phyloP scores from a whole-genome alignment of 139 green algal species.

The Chlamydomonas incerta region DNA sequence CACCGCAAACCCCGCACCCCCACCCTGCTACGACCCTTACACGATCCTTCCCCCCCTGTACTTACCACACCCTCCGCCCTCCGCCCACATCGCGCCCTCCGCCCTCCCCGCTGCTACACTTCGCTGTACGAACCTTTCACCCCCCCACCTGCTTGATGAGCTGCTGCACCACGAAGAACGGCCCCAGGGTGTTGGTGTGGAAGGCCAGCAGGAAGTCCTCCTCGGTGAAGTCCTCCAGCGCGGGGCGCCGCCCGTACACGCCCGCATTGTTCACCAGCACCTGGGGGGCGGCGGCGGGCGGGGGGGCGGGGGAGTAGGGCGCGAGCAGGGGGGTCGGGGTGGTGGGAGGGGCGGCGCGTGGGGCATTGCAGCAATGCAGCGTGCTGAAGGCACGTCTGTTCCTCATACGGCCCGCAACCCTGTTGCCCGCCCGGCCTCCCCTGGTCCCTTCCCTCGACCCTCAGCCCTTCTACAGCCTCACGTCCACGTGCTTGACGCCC shows the following conservation, averaged over 20 bases:
- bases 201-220: slow-evolving; percentile 64
- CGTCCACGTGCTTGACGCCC: slow-evolving; percentile 31
- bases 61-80: no score
- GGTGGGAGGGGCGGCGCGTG: not conserved
- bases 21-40: no score
- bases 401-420: no score
- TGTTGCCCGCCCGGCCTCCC: no score
- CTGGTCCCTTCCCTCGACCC: no score
- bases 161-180: slow-evolving; percentile 69
- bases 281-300: slow-evolving; percentile 11
- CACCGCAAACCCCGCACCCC: no score
- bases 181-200: slow-evolving; percentile 59
- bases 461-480: no score
- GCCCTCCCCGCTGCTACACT: no score
- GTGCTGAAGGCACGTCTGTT: no score
- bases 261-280: slow-evolving; percentile 67
- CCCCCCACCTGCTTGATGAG: slow-evolving; percentile 41
- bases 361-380: not conserved
- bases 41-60: no score
- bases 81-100: not conserved
- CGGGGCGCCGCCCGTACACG: slow-evolving; percentile 41
- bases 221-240: slow-evolving; percentile 38
- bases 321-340: not conserved
- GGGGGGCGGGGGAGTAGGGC: not conserved
- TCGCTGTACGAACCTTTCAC: no score